These are phyloP conservation scores for Boechera stricta DNA, from an alignment of 345 rosid species.

Conservation along the genomic window DNA sequence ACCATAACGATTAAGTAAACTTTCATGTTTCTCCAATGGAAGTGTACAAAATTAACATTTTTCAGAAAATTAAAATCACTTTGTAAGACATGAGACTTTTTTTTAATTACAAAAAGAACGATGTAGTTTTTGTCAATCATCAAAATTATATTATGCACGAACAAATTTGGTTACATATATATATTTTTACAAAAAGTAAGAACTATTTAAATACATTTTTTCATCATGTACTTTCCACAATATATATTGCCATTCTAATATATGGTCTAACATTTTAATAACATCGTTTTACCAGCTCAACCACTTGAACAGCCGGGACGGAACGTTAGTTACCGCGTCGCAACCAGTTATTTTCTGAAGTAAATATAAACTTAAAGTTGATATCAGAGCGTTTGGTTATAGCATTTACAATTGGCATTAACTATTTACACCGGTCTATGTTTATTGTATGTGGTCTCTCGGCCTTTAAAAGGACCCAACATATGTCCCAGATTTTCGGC, in stretches of 20 bases:
- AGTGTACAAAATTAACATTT: neutral
- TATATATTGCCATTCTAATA: neutral
- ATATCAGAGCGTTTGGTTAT: conserved; percentile 42
- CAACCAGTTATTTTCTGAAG: conserved; percentile 30
- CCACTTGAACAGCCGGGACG: conserved; percentile 7
- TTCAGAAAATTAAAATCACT: conserved; percentile 10
- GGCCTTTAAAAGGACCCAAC: conserved; percentile 47
- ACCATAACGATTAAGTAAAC: neutral
- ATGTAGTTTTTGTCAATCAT: neutral
- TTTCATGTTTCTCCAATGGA: neutral
- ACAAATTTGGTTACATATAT: neutral
- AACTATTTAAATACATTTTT: neutral
- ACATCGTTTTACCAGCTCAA: conserved; percentile 32
- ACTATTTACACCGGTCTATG: conserved; percentile 39
- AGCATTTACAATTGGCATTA: conserved; percentile 43
- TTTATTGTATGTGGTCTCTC: conserved; percentile 12
- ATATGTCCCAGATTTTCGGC: conserved; percentile 33
- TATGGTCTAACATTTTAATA: neutral
- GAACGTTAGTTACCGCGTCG: conserved; percentile 34
- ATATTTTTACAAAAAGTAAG: neutral
- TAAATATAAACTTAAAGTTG: conserved; percentile 37
- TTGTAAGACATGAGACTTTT: neutral
- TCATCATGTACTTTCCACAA: neutral
- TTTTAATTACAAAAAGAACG: too few species aligned
- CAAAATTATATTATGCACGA: conserved; percentile 1